Evolutionary conservation across 768 basidiomycete species (phyloP), one percentile per base, ranked within the genome.

Genomic region (Cubamyces lactineus): DNA sequence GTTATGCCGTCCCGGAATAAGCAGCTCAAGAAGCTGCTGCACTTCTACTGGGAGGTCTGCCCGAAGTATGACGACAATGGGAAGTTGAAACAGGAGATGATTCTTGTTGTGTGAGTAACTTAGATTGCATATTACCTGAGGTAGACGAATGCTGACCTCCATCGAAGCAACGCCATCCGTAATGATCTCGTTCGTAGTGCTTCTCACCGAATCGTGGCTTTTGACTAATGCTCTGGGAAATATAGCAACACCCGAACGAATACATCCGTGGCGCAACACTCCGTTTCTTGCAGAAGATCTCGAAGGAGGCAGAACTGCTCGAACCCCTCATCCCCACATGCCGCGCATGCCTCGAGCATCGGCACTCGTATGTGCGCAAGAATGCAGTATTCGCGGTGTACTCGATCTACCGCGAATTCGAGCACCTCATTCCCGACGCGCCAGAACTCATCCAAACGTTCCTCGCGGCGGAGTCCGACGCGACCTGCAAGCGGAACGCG

Each of bases 81-180:
- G 52, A 98, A 98, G 78, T 77, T 98, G 67, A 98, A 96, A 83
- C 97, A 98, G 77, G 96, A 99, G 80, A 98, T 98, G 96, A 98
- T 98, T 72, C 85, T 98, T 54, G 96, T 98, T 34, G 95, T 96
- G 94, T 96, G 75, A 73, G 93, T 86, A 15, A 3, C 17, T 11
- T 53, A 40, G 34, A 34, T 7, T 28, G 3, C 26, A 58, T 66
- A 39, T n/a, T 19, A 21, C 26, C 53, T 53, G 45, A 62, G 64
- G 12, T 28, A 13, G 23, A 23, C 52, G 4, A 16, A 61, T 66
- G 21, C 56, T 28, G 48, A 51, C 58, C 41, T 11, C 23, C 39
- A 34, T 16, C 65, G 39, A 69, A 96, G 94, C 66, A 98, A 98
- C 72, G 95, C 97, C 53, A 94, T 98, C 73, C 91, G 95, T 64